Conservation (phyloP, 768 basidiomycete species). For the Boletus rubroflammeus region DNA sequence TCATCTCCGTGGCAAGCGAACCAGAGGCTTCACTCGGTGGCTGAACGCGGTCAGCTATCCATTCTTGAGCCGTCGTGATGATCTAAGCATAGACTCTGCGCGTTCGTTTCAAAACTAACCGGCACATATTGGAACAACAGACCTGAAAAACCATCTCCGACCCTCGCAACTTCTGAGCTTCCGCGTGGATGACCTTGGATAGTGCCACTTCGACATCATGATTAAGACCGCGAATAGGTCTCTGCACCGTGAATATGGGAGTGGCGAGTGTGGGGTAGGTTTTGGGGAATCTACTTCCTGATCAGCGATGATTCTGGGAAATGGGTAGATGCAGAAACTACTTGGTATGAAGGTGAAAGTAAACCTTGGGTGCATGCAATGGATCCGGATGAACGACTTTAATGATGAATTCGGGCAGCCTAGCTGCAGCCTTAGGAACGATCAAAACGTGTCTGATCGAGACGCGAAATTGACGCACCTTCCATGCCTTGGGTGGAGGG, state of each 20-base stretch:
- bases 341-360: constrained; percentile 69
- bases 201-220: constrained; percentile 56
- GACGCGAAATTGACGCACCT: constrained; percentile 42
- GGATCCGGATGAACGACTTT: constrained; percentile 64
- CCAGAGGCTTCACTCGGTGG: constrained; percentile 58
- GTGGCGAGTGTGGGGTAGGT: constrained; percentile 75
- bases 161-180: constrained; percentile 63
- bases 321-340: constrained; percentile 31
- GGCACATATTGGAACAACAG: constrained; percentile 12
- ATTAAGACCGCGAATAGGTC: constrained; percentile 55
- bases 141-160: constrained; percentile 81
- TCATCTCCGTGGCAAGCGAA: constrained; percentile 80
- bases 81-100: constrained; percentile 42
- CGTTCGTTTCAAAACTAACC: not conserved
- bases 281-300: constrained; percentile 59
- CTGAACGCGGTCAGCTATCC: constrained; percentile 56
- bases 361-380: constrained; percentile 52
- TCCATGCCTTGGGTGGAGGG: constrained; percentile 80
- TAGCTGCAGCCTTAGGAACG: constrained; percentile 52
- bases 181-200: constrained; percentile 55
- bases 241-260: constrained; percentile 66
- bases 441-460: constrained; percentile 2
- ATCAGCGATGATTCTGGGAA: not conserved
- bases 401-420: constrained; percentile 75
- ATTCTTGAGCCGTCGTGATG: constrained; percentile 65